Base-by-base conservation (phyloP, 345 rosid species). In the Brassica carinata region DNA sequence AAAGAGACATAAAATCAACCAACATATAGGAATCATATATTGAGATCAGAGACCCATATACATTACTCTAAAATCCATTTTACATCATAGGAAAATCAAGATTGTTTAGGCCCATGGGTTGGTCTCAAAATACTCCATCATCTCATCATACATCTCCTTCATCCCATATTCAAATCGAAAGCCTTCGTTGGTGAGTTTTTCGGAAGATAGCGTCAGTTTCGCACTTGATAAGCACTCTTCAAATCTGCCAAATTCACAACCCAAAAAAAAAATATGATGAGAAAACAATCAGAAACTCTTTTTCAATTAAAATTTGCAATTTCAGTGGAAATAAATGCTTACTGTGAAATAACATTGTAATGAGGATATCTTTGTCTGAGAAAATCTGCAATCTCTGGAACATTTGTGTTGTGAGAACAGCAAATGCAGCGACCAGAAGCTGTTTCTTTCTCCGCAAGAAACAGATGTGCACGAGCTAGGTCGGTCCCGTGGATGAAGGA, bases 351-450 rank as follows among this genome's bases (percentile, higher is more conserved):
- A 75, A 89, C 83, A 63, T 87, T 66, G 81, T 87, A 88, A 27
- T 91, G 83, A 9, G 96, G 96, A 74, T 89, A 91, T 87, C 91
- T 81, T 58, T 81, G 67, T 79, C 72, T 80, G 69, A 93, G 90
- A 87, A 93, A 85, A 78, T 76, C 77, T 6, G 93, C 92, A 57
- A 89, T 85, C 79, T 86, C 86, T 8, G 90, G 90, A 75, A 91
- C 86, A 79, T 90, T 88, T 69, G 98, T 83, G 74, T 93, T 95
- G 40, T 66, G 77, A 74, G 83, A 81, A 82, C 92, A 88, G 66
- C 94, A 92, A 29, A 91, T 84, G 77, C 89, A 94, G 11, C 97
- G 90, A 65, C 96, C 98, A 1, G 90, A 89, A 71, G 94, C 89
- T 11, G 96, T 84, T 85, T 86, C 90, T 83, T 90, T 93, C 86